Base-by-base conservation (phyloP, 139 green algal genomes). In the Trebouxia sp. region DNA sequence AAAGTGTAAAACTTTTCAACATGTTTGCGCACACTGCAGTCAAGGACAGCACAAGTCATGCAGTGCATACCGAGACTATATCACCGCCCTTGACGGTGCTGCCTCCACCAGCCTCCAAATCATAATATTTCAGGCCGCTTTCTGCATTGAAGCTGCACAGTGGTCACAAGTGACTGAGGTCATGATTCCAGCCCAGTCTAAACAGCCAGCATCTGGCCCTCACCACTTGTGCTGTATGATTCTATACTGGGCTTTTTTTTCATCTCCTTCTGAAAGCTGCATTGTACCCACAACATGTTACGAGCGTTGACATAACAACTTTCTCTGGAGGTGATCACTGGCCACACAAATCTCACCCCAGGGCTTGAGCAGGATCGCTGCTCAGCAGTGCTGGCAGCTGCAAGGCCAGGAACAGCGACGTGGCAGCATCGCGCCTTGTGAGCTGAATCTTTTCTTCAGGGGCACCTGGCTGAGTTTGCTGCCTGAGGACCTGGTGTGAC, bases 41-140 rank as follows among this genome's bases (percentile, higher is more conserved):
- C 17, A 56, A 24, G n/a, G 72, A 55, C 37, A 17, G 26, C 7
- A 47, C 30, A 28, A 17, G 47, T 42, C 48, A 12, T 17, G 15
- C 15, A 72, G 10, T 51, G 22, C 26, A 10, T 38, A 95, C 94
- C 83, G 84, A 76, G 1, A 96, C 89, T 17, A 74, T 82, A 69
- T 90, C 87, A 9, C 91, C 93, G 5, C 41, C 32, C 72, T 88
- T 75, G 28, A 92, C 89, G 4, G 65, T 66, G 5, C 83, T 17
- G 5, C 94, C 94, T 8, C 65, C 83, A 26, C 94, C 94, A 58
- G 82, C 56, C 39, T 89, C 76, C 32, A 94, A 80, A 35, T 97
- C 94, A 70, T 93, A 94, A n/a, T 83, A 87, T 8, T 82, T 87
- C 4, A 96, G 79, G 0, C 91, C 90, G 39, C 91, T 67, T 24